phyloP scores from a whole-genome alignment of 495 filamentous ascomycete genomes.

The Annulohypoxylon moriforme region DNA sequence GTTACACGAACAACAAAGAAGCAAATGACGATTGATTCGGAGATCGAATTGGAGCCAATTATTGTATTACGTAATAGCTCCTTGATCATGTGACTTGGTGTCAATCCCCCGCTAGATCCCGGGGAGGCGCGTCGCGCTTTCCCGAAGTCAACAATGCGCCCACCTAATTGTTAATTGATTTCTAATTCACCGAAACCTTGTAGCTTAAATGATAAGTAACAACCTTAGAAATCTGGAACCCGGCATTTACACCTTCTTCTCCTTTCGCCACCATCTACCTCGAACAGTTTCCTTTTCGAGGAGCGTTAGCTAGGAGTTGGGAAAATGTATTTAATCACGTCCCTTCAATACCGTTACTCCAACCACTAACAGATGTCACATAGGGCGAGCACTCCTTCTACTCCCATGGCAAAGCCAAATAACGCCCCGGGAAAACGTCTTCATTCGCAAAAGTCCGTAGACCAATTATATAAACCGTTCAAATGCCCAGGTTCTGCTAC shows the following conservation, averaged over 20 bases:
- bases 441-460: slow-evolving; percentile 62
- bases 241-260: neutral
- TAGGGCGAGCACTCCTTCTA: slow-evolving; percentile 42
- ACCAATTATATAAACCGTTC: slow-evolving; percentile 86
- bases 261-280: slow-evolving; percentile 2
- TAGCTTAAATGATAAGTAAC: neutral
- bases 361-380: slow-evolving; percentile 19
- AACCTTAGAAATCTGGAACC: neutral
- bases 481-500: slow-evolving; percentile 89
- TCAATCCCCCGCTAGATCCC: slow-evolving; percentile 33
- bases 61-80: neutral
- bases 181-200: neutral
- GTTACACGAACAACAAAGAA: neutral
- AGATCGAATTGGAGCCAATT: neutral
- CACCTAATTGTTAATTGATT: slow-evolving; percentile 14
- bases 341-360: neutral
- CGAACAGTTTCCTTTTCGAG: neutral
- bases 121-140: slow-evolving; percentile 35
- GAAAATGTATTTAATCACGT: slow-evolving; percentile 25
- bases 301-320: neutral
- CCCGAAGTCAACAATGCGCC: slow-evolving; percentile 40
- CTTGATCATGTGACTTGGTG: slow-evolving; percentile 47
- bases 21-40: neutral
- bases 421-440: slow-evolving; percentile 51
- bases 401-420: slow-evolving; percentile 36